Base-by-base conservation (phyloP, 495 filamentous ascomycete genomes). In the Penicillium flavigenum region DNA sequence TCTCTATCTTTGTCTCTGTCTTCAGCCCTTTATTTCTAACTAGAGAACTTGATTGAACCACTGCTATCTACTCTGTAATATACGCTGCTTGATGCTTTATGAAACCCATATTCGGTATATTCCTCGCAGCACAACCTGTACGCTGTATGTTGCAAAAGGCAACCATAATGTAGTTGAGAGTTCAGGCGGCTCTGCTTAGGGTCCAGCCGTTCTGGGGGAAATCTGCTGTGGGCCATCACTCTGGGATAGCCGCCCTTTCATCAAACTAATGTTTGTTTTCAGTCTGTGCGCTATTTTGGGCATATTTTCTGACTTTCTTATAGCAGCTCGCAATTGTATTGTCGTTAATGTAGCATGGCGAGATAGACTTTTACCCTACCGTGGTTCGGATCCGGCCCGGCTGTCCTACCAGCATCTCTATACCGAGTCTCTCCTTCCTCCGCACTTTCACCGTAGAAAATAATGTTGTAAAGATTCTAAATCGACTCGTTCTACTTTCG, bases 301-400 rank as follows among this genome's bases (percentile, higher is more conserved):
- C 48, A 24, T 39, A 11, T 36, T 34, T 12, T 19, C 3, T 34
- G 12, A 14, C 22, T 4, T n/a, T 17, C 14, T 19, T n/a, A 10
- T 26, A 4, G 19, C 2, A 34, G 10, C 8, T 22, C 7, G 34
- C 26, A 53, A 54, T 34, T 22, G 2, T 5, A 24, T 54, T 44
- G 19, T 46, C 5, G 20, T 41, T 27, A 17, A 53, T 43, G 24
- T 32, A 53, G 24, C 43, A 38, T 38, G 9, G 16, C 12, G 5
- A 19, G n/a, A 8, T 26, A 24, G 12, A 20, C 14, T 24, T 46
- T 19, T 11, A 6, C n/a, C 12, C 7, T 54, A 46, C 52, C 52
- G 20, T 54, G 52, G 52, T 46, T 54, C 52, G 17, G 43, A 39
- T 36, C 44, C 52, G 43, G 41, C 26, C 27, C 41, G 12, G n/a